A percentile compares a stretch with the other conserved stretches of the same genome.
Conservation (phyloP, 768 basidiomycete genomes). For the Terana coerulea region DNA sequence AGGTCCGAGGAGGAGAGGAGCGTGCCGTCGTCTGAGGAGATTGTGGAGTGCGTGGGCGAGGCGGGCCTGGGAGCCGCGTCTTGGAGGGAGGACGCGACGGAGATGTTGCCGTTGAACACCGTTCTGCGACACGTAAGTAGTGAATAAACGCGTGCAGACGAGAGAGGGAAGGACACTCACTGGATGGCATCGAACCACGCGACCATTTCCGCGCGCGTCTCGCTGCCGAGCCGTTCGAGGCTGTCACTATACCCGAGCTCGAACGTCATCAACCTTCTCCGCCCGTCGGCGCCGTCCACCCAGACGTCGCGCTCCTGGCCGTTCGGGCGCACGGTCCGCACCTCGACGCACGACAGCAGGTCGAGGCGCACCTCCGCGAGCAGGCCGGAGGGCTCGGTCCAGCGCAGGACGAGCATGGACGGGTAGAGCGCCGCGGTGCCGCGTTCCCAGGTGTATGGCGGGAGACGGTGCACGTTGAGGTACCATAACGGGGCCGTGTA, state of each 20-base stretch:
- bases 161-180: neutral
- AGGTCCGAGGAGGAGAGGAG: neutral
- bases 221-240: slow-evolving; percentile 4
- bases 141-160: neutral
- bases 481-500: slow-evolving; percentile 10
- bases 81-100: neutral
- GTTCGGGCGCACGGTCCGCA: slow-evolving; percentile 3
- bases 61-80: neutral
- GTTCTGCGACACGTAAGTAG: slow-evolving; percentile 1
- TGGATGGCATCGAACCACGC: slow-evolving; percentile 12
- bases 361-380: slow-evolving; percentile 6
- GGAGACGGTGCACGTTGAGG: slow-evolving; percentile 10
- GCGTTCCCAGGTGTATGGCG: slow-evolving; percentile 6
- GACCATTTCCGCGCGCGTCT: slow-evolving; percentile 7
- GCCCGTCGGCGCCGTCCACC: neutral
- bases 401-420: slow-evolving; percentile 2
- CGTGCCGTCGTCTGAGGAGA: neutral
- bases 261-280: neutral
- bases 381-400: slow-evolving; percentile 1
- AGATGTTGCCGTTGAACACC: slow-evolving; percentile 10
- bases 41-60: neutral
- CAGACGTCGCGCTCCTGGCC: neutral
- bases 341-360: slow-evolving; percentile 11
- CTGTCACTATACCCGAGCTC: slow-evolving; percentile 12
- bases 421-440: slow-evolving; percentile 8